These are phyloP conservation scores for Aureobasidium sp. DNA, from an alignment of 2,329 filamentous ascomycete species.

Conservation along the genomic window DNA sequence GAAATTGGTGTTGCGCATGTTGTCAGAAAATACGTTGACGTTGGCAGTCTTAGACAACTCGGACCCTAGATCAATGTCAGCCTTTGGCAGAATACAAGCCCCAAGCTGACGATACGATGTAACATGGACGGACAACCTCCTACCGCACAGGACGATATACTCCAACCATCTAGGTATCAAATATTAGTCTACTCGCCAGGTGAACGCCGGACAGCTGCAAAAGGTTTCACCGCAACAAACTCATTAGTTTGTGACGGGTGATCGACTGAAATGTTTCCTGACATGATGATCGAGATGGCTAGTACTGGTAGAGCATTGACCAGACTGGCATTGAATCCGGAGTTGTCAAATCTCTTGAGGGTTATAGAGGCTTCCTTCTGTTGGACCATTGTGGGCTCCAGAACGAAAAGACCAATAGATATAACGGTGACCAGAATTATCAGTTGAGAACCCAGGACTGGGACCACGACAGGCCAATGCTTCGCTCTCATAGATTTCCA, in stretches of 20 bases:
- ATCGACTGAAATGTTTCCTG: background rate
- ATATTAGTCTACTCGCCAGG: background rate
- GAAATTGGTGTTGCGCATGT: background rate
- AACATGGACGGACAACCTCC: too few species aligned
- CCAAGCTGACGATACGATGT: too few species aligned
- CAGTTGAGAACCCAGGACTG: background rate
- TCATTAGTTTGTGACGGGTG: background rate
- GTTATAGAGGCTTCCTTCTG: background rate
- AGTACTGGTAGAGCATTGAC: background rate
- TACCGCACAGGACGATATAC: too few species aligned
- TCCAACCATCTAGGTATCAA: too few species aligned
- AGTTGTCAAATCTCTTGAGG: background rate
- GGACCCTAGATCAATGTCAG: background rate
- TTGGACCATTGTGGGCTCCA: background rate
- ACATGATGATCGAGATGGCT: background rate
- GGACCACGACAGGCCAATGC: background rate
- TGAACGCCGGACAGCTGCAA: background rate
- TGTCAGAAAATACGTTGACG: background rate
- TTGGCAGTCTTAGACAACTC: background rate
- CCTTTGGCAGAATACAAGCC: too few species aligned
- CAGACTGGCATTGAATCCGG: background rate
- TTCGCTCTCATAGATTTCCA: background rate
- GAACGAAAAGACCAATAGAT: background rate
- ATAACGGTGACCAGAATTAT: background rate
- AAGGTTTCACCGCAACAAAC: background rate